Evolutionary conservation across 345 rosid species (phyloP).

Genomic region (Dimocarpus longan): DNA sequence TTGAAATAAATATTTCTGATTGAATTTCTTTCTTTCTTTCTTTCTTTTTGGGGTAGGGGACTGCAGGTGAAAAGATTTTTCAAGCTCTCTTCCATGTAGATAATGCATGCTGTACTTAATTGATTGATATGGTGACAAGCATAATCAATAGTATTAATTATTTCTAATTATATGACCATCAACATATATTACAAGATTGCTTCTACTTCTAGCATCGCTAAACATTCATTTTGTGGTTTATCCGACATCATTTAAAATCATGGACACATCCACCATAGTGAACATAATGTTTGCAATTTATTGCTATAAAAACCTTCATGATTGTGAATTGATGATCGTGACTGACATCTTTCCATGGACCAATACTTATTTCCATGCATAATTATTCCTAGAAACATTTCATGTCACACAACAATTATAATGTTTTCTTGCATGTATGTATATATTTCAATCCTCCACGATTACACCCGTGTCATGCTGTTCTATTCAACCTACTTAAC

Average conservation of each 20-base stretch:
- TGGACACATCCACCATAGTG: background rate
- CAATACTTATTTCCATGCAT: background rate
- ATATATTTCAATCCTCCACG: background rate
- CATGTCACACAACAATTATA: background rate
- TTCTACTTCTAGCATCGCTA: background rate
- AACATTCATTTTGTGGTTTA: background rate
- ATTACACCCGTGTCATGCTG: background rate
- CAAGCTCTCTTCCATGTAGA: background rate
- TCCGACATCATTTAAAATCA: constrained; percentile 9
- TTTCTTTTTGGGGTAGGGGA: too few species aligned
- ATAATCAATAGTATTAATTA: background rate
- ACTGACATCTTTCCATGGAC: background rate
- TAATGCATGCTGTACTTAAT: background rate
- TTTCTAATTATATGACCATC: background rate
- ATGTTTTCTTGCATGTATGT: background rate
- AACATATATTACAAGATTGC: constrained; percentile 5
- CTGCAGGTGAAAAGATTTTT: background rate
- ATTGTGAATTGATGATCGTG: background rate
- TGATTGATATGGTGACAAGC: constrained; percentile 13
- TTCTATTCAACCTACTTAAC: background rate
- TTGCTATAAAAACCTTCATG: background rate
- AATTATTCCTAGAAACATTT: background rate
- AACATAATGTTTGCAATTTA: background rate
- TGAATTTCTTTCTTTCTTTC: background rate
- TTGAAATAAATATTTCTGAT: background rate